Percentiles rank a stretch among this genome's conserved stretches.
Evolutionary conservation across 2,329 filamentous ascomycete species (phyloP).

Genomic region (Aspergillus sergii): DNA sequence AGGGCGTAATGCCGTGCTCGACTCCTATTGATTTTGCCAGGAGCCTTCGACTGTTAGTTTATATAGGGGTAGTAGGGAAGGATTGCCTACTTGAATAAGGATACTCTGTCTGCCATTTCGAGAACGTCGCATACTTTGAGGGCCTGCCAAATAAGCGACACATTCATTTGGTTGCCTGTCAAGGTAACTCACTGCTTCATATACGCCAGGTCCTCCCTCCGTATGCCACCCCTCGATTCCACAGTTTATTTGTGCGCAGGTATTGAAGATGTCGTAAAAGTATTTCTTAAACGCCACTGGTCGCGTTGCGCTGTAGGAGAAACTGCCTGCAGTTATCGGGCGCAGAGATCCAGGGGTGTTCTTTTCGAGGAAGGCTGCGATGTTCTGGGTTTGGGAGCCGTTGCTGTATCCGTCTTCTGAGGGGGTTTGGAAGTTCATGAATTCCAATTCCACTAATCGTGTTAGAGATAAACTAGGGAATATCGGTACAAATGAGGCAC

Average conservation of each 20-base stretch:
- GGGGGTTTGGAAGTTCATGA: conserved; percentile 49
- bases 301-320: conserved; percentile 84
- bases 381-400: conserved; percentile 79
- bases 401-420: conserved; percentile 50
- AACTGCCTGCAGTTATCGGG: conserved; percentile 88
- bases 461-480: conserved; percentile 1
- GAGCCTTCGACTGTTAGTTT: conserved; percentile 52
- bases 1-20: conserved; percentile 85
- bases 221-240: conserved; percentile 92
- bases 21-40: conserved; percentile 83
- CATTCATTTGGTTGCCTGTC: background rate
- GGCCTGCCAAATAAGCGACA: conserved; percentile 47
- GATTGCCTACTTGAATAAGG: conserved; percentile 74
- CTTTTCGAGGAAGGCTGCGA: conserved; percentile 70
- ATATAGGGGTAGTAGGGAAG: background rate
- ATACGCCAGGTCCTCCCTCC: conserved; percentile 87
- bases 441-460: conserved; percentile 80
- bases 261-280: conserved; percentile 82
- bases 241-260: conserved; percentile 74
- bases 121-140: conserved; percentile 83
- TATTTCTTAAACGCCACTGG: conserved; percentile 87
- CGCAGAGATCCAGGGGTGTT: conserved; percentile 73
- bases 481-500: conserved; percentile 42
- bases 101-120: conserved; percentile 86
- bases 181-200: conserved; percentile 68